Evolutionary conservation across 495 filamentous ascomycete species (phyloP), one percentile per base, ranked within the genome.

Genomic region (Hyaloscypha finlandica): DNA sequence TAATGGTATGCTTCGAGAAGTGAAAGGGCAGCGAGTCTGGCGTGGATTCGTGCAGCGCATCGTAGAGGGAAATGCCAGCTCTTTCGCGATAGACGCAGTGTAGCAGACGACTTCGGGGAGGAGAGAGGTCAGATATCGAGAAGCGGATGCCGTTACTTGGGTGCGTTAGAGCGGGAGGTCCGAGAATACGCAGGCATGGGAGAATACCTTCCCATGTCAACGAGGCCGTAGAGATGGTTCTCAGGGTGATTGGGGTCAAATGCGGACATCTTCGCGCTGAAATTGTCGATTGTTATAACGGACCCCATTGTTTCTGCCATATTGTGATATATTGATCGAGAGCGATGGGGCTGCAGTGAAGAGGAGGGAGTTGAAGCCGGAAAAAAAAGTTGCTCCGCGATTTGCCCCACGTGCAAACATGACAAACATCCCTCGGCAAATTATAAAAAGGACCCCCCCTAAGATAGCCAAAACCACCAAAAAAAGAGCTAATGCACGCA

Each of bases 71-170:
- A 70, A 97, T 92, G 57, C 85, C 86, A 25, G 86, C 85, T 8
- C 94, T 88, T 71, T 93, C 89, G 67, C 86, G 86, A 75, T 92
- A 95, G 61, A 96, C 67, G 39, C 89, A 93, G 20, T 83, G 90
- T 32, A 96, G 82, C 35, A 93, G 84, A 16, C 94, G 88, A 19
- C 89, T 80, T 4, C 80, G 86, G 2, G 89, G 86, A 8, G 88
- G 86, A 2, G 88, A 84, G 35, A 97, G 84, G 63, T 92, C 86
- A 9, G 93, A 90, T 66, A 97, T 92, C 9, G 91, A 94, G 80
- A 96, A 96, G 54, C 94, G 93, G 70, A 97, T 94, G 67, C 93
- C 94, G 84, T 97, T 97, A 80, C 94, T 96, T 51, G 4, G 22
- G 22, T 51, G 22, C 48, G 56, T 72, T 63, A 61, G 48, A 25